phyloP scores from a whole-genome alignment of 371 early-diverging fungal species.

The Haplosporangium sp. region DNA sequence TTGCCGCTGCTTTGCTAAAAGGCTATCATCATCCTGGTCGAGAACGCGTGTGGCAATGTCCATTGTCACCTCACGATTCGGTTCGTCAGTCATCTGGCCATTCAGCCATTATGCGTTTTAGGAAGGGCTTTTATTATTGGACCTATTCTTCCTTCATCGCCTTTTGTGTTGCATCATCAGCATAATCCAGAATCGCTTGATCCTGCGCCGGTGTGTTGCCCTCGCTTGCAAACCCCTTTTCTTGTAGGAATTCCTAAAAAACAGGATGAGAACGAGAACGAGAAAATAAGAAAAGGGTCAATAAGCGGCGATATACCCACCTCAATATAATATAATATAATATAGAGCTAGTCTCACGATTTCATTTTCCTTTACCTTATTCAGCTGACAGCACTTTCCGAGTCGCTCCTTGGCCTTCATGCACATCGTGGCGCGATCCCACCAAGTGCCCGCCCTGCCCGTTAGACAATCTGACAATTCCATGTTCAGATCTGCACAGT shows the following conservation, averaged over 20 bases:
- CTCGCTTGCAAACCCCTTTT: constrained; percentile 33
- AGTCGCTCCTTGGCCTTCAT: constrained; percentile 67
- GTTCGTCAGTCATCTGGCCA: too few species aligned
- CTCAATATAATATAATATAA: too few species aligned
- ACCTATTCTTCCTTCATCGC: constrained; percentile 28
- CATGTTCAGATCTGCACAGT: constrained; percentile 68
- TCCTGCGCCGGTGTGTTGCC: constrained; percentile 48
- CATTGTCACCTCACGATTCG: too few species aligned
- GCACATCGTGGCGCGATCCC: constrained; percentile 74
- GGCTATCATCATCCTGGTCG: too few species aligned
- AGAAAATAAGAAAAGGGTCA: neutral
- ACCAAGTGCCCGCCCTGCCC: constrained; percentile 67
- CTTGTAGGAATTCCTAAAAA: constrained; percentile 33
- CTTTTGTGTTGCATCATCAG: constrained; percentile 34
- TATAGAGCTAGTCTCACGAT: neutral
- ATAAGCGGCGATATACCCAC: neutral
- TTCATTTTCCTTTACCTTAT: constrained; percentile 54
- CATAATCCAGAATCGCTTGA: constrained; percentile 37
- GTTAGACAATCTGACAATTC: constrained; percentile 62
- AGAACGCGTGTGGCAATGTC: too few species aligned
- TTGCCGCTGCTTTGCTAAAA: too few species aligned
- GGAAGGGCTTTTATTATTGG: too few species aligned
- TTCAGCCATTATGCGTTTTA: too few species aligned
- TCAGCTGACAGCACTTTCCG: constrained; percentile 63
- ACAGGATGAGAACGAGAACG: neutral